Evolutionary conservation across 305 asterid species (phyloP), one percentile per base, ranked within the genome.

Genomic region (Fraxinus platypoda): DNA sequence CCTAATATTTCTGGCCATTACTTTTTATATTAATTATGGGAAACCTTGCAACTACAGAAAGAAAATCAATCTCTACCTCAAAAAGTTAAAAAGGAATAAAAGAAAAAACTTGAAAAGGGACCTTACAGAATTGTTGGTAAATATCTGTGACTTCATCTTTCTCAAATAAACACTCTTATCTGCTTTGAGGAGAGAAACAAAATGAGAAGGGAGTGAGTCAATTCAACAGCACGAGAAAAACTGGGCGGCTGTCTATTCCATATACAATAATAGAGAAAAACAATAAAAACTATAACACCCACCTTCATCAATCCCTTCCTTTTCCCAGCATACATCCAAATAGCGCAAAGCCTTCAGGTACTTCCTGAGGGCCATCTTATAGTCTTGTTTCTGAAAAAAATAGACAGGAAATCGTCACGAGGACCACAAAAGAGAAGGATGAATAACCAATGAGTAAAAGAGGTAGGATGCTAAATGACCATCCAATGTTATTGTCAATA

Each of bases 281-380:
- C 25, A 46, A 71, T 19, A 71, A 35, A 37, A 38, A 11, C 74
- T 31, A 64, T 78, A 54, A 71, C 74, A 31, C 31, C 77, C 81
- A 88, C 99, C 98, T 93, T 95, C 97, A 84, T 95, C 97, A 64
- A 95, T 93, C 85, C 92, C 98, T 21, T 95, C 98, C 87, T 95
- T 95, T 70, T 95, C 99, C 98, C 99, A 95, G 89, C 95, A 90
- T 74, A 90, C 86, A 85, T 95, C 99, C 91, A 95, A 84, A 88
- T 93, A 95, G 76, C 98, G 97, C 87, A 95, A 83, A 83, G 99
- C 98, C 91, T 95, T 95, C 9, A 94, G 88, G 81, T 95, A 95
- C 88, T 95, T 95, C 81, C 97, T 88, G 19, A 94, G 92, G 78
- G 99, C 97, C 99, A 94, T 94, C 87, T 91, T 93, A 86, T 94